Evolutionary conservation across 495 filamentous ascomycete species (phyloP), one percentile per base, ranked within the genome.

Genomic region (Penicillium verhagenii): DNA sequence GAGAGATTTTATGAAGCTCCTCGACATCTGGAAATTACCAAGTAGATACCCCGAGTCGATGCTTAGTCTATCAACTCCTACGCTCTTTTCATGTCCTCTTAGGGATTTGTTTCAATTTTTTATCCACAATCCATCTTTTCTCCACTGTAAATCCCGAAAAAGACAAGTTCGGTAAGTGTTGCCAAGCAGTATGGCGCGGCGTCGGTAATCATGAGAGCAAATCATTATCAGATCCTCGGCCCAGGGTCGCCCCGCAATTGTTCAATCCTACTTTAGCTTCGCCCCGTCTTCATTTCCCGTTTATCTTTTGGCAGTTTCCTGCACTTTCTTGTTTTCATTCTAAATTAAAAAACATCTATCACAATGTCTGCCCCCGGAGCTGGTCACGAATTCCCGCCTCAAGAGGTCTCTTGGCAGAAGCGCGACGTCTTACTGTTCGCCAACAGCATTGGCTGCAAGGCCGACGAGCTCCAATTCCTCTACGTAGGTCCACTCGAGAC

Each of bases 391-490:
- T 92, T 87, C 65, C 86, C 88, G 47, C 58, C 83, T 35, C 67
- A 80, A 61, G 79, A 84, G 60, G 90, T 96, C 4, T 79, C 84
- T 59, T 96, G 91, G 91, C 73, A 88, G 59, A 91, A 94, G 82
- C 82, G 91, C 35, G 91, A 96, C 77, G 81, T 85, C 21, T 77
- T 96, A 59, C 82, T 96, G 24, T 96, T 96, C 67, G 91, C 91
- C 31, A 87, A 90, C 71, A 90, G 86, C 72, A 92, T 96, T 65
- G 91, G 92, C 16, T 83, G 81, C 67, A 92, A 84, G 46, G 78
- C 79, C n/a, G 84, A 96, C 52, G 91, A 96, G 76, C 80, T 96
- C 59, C 91, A 95, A 60, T 96, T 95, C 67, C 84, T 95, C 70
- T 96, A 91, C 56, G 90, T 92, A 76, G n/a, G 54, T 29, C 10